Evolutionary conservation across 805 yeast genomes (phyloP).

Genomic region (Metschnikowia arizonensis): DNA sequence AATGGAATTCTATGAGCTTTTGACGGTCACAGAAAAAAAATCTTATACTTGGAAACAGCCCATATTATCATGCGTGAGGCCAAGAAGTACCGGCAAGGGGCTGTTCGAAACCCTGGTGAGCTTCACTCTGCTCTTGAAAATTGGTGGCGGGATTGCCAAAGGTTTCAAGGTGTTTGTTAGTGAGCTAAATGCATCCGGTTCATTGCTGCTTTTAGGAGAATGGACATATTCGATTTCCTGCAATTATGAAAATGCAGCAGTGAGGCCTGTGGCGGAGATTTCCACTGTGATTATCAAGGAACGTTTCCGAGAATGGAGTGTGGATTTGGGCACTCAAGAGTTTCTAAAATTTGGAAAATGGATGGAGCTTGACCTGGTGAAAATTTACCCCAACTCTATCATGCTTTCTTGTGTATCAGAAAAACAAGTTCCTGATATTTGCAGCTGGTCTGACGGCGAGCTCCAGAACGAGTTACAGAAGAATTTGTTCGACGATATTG

Average conservation of each 20-base stretch:
- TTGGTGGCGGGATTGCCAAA: constrained; percentile 4
- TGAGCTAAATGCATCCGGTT: neutral
- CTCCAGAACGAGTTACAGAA: neutral
- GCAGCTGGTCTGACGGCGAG: constrained; percentile 11
- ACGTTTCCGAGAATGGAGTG: constrained; percentile 9
- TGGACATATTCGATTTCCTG: constrained; percentile 10
- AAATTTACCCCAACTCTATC: constrained; percentile 10
- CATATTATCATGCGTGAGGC: constrained; percentile 11
- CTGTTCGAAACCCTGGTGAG: constrained; percentile 9
- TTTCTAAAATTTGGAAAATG: constrained; percentile 6
- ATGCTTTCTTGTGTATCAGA: constrained; percentile 16
- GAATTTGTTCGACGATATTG: neutral
- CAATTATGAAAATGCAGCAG: constrained; percentile 2
- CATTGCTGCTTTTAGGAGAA: neutral
- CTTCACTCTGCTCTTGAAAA: neutral
- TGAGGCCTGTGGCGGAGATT: constrained; percentile 13
- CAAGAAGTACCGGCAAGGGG: constrained; percentile 8
- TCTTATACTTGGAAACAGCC: constrained; percentile 6
- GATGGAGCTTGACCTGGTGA: constrained; percentile 5
- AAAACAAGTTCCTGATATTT: constrained; percentile 10
- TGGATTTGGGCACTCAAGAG: constrained; percentile 1
- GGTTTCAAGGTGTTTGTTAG: constrained; percentile 7
- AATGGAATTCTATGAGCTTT: constrained; percentile 7
- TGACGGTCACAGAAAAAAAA: constrained; percentile 3
- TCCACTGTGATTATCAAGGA: constrained; percentile 6